Evolutionary conservation across 2,329 filamentous ascomycete species (phyloP).

Genomic region (Colletotrichum tropicale): DNA sequence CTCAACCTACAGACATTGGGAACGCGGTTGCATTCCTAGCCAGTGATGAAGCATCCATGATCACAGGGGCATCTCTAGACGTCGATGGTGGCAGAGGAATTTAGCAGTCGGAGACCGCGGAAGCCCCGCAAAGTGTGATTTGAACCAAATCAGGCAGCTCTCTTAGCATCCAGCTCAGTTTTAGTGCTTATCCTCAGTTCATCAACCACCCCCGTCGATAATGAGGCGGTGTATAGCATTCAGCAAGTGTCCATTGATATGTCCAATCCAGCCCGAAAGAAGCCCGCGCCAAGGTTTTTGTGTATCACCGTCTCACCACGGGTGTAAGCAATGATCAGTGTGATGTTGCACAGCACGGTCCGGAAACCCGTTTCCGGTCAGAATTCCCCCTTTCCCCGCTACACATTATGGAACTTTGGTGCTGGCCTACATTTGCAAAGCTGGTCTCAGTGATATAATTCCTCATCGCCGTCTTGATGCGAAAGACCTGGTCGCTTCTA

Average conservation of each 20-base stretch:
- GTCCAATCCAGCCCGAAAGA: not conserved
- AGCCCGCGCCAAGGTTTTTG: not conserved
- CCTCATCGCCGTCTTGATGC: not conserved
- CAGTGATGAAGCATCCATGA: not conserved
- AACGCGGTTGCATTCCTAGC: not conserved
- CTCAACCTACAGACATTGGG: not conserved
- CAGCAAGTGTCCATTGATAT: not conserved
- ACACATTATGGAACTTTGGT: not conserved
- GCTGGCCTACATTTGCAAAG: not conserved
- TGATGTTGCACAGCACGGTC: not conserved
- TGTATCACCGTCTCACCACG: not conserved
- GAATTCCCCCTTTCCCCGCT: not conserved
- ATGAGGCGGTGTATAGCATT: not conserved
- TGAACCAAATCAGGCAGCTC: not conserved
- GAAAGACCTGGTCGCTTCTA: rapidly evolving
- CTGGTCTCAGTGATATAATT: not conserved
- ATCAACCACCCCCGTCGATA: not conserved
- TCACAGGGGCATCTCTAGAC: not conserved
- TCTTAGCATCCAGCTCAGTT: not conserved
- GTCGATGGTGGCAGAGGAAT: not conserved
- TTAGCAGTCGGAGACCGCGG: not conserved
- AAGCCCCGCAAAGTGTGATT: not conserved
- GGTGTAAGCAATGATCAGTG: not conserved
- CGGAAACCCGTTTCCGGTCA: not conserved
- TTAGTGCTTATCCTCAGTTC: not conserved